Conservation (phyloP, 257 asterid species). For the Solanum chilense region DNA sequence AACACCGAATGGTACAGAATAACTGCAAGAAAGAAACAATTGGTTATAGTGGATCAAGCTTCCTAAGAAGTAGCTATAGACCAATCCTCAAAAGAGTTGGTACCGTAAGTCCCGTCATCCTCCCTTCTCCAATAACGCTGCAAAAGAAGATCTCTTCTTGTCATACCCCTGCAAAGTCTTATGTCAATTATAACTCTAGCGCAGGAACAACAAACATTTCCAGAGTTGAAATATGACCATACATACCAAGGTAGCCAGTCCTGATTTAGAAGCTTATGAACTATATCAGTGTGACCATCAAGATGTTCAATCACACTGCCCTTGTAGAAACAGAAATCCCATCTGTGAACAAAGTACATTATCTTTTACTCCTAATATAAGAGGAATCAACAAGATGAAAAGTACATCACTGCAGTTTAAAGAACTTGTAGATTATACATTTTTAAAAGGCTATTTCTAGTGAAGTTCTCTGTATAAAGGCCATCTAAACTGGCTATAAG, state of each 20-base stretch:
- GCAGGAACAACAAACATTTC: background rate
- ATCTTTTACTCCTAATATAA: background rate
- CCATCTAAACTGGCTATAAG: background rate
- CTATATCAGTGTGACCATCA: slow-evolving; percentile 95
- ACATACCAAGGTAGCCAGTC: slow-evolving; percentile 95
- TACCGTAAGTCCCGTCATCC: slow-evolving; percentile 97
- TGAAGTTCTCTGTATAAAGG: background rate
- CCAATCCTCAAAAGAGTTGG: slow-evolving; percentile 5
- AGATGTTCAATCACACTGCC: slow-evolving; percentile 91
- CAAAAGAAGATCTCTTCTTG: slow-evolving; percentile 72
- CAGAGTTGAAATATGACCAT: slow-evolving; percentile 16
- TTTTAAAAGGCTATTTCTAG: background rate
- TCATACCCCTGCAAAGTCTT: slow-evolving; percentile 72
- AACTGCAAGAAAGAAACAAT: background rate
- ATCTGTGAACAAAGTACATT: slow-evolving; percentile 39
- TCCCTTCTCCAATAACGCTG: slow-evolving; percentile 98
- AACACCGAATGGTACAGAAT: slow-evolving; percentile 42
- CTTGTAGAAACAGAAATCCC: slow-evolving; percentile 89
- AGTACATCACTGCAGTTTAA: background rate
- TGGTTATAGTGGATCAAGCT: background rate
- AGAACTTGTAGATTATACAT: background rate
- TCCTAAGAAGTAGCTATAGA: background rate
- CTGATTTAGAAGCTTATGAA: slow-evolving; percentile 67
- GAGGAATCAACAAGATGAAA: background rate
- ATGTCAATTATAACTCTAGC: background rate